Percentiles rank a stretch among this genome's conserved stretches.
phyloP scores from a whole-genome alignment of 78 protist genomes.

The Isochrysis galbana region DNA sequence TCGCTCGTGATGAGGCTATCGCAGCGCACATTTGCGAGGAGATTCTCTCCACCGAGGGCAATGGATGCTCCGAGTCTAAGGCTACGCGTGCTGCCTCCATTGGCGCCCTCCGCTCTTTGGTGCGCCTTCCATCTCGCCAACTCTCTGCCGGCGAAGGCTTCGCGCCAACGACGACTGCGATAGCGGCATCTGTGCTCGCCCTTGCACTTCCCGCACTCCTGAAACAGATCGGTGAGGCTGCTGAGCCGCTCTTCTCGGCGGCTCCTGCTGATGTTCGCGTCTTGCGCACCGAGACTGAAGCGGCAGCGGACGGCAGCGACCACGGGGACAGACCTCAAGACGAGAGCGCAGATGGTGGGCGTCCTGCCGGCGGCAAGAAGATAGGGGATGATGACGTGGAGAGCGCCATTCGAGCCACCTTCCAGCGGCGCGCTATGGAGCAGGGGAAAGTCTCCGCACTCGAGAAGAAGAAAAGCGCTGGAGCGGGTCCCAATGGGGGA shows the following conservation, averaged over 20 bases:
- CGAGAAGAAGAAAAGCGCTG: background rate
- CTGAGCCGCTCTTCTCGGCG: background rate
- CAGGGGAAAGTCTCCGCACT: background rate
- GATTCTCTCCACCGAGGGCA: background rate
- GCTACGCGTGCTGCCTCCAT: background rate
- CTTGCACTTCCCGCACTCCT: no score
- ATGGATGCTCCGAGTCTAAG: background rate
- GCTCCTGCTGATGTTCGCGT: background rate
- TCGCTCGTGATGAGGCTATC: background rate
- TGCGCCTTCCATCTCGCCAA: no score
- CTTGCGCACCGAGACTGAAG: background rate
- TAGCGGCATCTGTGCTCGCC: no score
- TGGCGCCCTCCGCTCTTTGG: background rate
- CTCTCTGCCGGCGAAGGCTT: no score
- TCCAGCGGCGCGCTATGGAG: background rate
- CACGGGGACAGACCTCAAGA: no score
- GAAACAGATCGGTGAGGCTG: background rate
- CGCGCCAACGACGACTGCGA: no score
- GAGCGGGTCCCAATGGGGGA: no score
- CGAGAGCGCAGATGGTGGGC: no score
- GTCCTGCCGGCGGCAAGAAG: background rate
- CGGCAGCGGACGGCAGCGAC: background rate
- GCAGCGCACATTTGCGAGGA: background rate
- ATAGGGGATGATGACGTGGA: background rate
- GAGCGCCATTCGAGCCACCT: background rate